Base-by-base conservation (phyloP, 164 flowering plant genomes). In the Tetrastigma voinierianum region DNA sequence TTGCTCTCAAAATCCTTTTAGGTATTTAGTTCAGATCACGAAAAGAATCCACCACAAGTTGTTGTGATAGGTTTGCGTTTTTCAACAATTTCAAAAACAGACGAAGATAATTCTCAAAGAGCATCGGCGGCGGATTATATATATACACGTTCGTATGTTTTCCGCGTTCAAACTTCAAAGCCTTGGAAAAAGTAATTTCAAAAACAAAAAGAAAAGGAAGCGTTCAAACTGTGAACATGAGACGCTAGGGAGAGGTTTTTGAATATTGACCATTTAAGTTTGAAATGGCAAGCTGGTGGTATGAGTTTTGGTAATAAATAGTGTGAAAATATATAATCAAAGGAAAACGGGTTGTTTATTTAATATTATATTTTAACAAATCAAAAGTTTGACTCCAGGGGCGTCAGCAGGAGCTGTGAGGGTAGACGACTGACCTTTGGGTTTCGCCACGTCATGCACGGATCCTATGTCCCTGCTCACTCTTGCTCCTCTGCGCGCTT, bases 251-350 rank as follows among this genome's bases (percentile, higher is more conserved):
- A 13, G 52, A 54, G 61, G 46, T 32, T 45, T 66, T 69, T 69
- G 76, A 76, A 72, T 25, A 57, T 69, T 70, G 73, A 67, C 78
- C 78, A 71, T 75, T 75, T 70, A 73, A 58, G 47, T 69, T 68
- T 75, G 72, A 70, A 66, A 70, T 45, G 72, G 76, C 59, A 43
- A 61, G 23, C 18, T 10, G 23, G 19, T 16, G 57, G 24, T 18
- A 12, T 4, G 57, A 18, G 24, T 54, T 49, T 49, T 49, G 14
- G 14, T 8, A 9, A 49, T 49, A 23, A 55, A n/a, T 23, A 32
- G 40, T 32, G 40, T 32, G 40, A 7, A 32, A 32, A 3, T 32
- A n/a, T n/a, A n/a, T n/a, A n/a, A n/a, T 32, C 6, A 7, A 32
- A 32, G 40, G 40, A 32, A 2, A 7, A n/a, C n/a, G 5, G 40